Evolutionary conservation across 805 yeast species (phyloP).

Genomic region (Isabelozyma rhagii): DNA sequence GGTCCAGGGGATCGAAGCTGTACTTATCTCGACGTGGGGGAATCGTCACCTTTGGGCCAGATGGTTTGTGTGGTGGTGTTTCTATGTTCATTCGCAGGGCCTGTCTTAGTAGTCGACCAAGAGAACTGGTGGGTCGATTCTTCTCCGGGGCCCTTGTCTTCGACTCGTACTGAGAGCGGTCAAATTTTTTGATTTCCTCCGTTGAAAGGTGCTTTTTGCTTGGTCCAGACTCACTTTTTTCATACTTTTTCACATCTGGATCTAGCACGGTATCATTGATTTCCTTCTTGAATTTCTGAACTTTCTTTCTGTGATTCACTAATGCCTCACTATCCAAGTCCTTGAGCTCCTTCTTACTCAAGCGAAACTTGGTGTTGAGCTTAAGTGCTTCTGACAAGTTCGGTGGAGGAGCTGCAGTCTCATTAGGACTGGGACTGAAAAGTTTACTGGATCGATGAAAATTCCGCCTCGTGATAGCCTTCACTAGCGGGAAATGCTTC

Average conservation of each 20-base stretch:
- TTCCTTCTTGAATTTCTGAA: background rate
- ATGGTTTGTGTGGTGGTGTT: background rate
- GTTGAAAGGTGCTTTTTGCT: background rate
- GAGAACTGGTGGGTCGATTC: background rate
- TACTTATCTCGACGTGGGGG: background rate
- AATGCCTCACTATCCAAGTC: background rate
- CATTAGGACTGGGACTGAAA: background rate
- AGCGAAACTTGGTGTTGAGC: slow-evolving; percentile 1
- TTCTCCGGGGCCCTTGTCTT: background rate
- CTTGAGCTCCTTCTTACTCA: background rate
- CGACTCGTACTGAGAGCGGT: background rate
- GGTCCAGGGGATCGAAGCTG: background rate
- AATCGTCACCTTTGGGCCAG: background rate
- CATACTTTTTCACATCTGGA: background rate
- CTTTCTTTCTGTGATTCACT: background rate
- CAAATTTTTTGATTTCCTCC: background rate
- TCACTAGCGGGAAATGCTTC: background rate
- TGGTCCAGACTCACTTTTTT: background rate
- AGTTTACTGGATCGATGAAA: background rate
- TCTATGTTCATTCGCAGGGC: background rate
- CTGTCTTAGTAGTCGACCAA: background rate
- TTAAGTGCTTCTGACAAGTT: background rate
- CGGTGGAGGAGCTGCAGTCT: background rate
- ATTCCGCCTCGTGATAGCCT: background rate
- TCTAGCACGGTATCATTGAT: background rate